phyloP scores from a whole-genome alignment of 2,329 filamentous ascomycete species.

The Cladophialophora immunda region DNA sequence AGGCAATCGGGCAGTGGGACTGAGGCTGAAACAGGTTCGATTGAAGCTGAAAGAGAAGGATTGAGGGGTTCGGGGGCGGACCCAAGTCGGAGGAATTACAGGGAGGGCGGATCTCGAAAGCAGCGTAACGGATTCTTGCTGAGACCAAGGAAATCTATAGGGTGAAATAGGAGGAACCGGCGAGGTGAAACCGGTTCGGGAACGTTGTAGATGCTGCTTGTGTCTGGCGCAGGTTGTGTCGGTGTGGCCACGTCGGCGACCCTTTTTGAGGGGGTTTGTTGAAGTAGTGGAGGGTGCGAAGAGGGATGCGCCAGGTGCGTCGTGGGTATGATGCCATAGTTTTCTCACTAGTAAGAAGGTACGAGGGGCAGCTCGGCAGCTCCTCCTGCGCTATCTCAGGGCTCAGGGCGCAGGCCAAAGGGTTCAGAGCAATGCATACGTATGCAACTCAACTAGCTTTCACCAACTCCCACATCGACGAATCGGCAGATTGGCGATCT shows the following conservation, averaged over 20 bases:
- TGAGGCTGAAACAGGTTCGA: constrained; percentile 9
- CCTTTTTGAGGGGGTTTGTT: not conserved
- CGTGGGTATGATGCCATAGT: constrained; percentile 2
- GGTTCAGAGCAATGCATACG: not conserved
- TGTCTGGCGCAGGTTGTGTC: not conserved
- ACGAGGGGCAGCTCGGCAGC: not conserved
- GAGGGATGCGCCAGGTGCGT: not conserved
- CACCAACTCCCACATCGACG: not conserved
- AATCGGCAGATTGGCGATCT: not conserved
- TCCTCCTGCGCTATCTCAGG: not conserved
- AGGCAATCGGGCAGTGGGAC: not conserved
- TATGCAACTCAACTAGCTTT: not conserved
- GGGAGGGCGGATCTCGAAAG: not conserved
- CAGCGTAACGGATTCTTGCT: not conserved
- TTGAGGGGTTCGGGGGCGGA: constrained; percentile 10
- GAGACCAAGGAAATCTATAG: not conserved
- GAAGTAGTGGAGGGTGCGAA: not conserved
- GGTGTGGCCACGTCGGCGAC: not conserved
- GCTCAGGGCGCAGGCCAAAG: not conserved
- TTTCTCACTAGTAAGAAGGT: not conserved
- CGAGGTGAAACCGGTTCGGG: not conserved
- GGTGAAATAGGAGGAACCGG: not conserved
- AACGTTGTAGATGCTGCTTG: not conserved
- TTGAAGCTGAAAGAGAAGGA: constrained; percentile 17
- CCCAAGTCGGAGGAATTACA: not conserved